Conservation (phyloP, 2,329 filamentous ascomycete genomes). For the Calonectria fujianensis region DNA sequence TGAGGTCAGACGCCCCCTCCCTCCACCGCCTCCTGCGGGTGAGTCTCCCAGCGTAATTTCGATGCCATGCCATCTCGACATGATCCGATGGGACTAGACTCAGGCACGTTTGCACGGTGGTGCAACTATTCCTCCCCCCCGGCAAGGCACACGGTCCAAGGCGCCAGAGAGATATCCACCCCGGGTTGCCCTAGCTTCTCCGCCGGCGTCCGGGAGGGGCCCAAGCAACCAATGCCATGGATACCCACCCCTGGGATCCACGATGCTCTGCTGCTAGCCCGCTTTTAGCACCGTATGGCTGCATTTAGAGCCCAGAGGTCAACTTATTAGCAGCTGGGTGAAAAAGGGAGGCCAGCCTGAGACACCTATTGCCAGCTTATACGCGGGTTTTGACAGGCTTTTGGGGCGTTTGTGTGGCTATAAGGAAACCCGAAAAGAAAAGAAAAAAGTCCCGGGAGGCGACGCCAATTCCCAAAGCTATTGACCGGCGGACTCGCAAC, state of each 20-base stretch:
- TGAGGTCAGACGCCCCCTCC: conserved; percentile 2
- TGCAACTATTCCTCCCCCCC: not conserved
- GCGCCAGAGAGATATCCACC: not conserved
- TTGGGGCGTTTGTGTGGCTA: not conserved
- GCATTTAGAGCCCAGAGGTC: not conserved
- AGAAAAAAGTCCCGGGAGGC: conserved; percentile 4
- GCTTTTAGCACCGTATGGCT: conserved; percentile 22
- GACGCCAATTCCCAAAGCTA: conserved; percentile 12
- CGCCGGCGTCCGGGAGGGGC: conserved; percentile 17
- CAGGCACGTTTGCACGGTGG: not conserved
- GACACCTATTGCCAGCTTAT: conserved; percentile 9
- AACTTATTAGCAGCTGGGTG: not conserved
- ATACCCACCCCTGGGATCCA: conserved; percentile 10
- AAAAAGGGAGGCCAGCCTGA: not conserved
- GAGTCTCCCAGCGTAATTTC: conserved; percentile 12
- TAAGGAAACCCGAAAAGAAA: not conserved
- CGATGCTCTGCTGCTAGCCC: conserved; percentile 17
- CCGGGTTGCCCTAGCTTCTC: conserved; percentile 27
- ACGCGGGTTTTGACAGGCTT: conserved; percentile 5
- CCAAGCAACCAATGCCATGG: conserved; percentile 21
- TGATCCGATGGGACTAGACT: not conserved
- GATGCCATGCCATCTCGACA: conserved; percentile 11
- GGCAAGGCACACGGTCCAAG: conserved; percentile 20
- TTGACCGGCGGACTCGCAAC: conserved; percentile 21
- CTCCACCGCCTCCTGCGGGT: not conserved